Conservation (phyloP, 331 rosid species). For the Malus hybrid region DNA sequence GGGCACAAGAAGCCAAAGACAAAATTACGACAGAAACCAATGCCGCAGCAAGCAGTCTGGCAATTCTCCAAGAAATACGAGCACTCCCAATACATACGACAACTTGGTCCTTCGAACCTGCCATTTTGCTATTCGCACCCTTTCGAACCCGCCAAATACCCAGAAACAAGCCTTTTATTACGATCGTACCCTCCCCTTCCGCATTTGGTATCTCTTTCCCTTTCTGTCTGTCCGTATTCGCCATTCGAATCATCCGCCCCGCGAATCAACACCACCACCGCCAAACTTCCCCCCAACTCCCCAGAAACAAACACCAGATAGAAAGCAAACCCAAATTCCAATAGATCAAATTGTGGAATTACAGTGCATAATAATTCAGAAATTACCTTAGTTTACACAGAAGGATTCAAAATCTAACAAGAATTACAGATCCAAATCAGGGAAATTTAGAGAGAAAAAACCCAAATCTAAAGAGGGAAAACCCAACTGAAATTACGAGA, state of each 20-base stretch:
- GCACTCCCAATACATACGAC: too few species aligned
- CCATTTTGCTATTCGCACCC: neutral
- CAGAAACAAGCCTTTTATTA: neutral
- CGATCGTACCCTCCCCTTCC: neutral
- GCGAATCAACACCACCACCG: neutral
- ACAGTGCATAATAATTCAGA: neutral
- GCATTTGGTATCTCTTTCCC: neutral
- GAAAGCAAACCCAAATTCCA: neutral
- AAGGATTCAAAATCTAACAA: constrained; percentile 10
- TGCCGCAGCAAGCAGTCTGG: too few species aligned
- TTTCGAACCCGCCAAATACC: neutral
- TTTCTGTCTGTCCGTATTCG: neutral
- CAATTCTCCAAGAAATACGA: too few species aligned
- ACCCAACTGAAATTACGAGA: neutral
- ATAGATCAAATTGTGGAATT: neutral
- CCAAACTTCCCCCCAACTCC: neutral
- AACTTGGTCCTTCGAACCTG: neutral
- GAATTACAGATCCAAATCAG: constrained; percentile 36
- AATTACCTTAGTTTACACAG: constrained; percentile 16
- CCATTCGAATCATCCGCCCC: neutral
- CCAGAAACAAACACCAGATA: neutral
- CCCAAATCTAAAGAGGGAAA: constrained; percentile 4
- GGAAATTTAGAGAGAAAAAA: neutral
- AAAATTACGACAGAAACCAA: too few species aligned
- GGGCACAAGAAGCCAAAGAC: too few species aligned